Conservation (phyloP, 257 asterid species). For the Nicotiana attenuata region DNA sequence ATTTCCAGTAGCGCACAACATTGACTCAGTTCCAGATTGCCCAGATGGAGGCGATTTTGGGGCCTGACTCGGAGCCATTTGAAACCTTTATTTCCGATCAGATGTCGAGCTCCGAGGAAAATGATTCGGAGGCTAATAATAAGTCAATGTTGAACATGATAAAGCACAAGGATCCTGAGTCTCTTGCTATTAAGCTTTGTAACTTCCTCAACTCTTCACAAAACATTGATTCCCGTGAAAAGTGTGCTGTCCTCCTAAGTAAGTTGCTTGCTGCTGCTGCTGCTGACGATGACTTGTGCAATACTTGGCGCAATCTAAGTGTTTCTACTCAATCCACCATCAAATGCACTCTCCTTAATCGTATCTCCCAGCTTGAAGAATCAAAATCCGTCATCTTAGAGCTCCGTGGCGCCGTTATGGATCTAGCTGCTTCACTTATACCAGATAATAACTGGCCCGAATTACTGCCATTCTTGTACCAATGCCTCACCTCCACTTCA, state of each 20-base stretch:
- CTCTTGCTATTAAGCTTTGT: conserved; percentile 59
- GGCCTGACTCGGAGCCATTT: neutral
- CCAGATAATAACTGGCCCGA: conserved; percentile 87
- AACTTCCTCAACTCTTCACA: conserved; percentile 54
- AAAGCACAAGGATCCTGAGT: conserved; percentile 68
- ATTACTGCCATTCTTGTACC: conserved; percentile 82
- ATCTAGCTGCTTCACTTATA: conserved; percentile 72
- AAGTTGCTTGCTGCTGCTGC: conserved; percentile 30
- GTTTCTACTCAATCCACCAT: conserved; percentile 50
- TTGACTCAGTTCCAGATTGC: too few relatives aligned
- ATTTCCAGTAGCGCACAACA: too few relatives aligned
- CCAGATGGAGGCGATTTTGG: too few relatives aligned
- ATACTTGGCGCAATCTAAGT: conserved; percentile 16
- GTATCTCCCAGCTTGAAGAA: conserved; percentile 55
- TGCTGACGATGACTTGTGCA: too few relatives aligned
- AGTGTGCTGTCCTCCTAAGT: conserved; percentile 74
- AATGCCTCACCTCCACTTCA: conserved; percentile 68
- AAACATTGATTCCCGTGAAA: conserved; percentile 55
- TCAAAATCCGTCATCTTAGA: conserved; percentile 47
- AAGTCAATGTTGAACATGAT: too few relatives aligned
- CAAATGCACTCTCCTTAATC: conserved; percentile 44
- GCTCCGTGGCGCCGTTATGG: conserved; percentile 73
- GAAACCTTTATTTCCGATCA: too few relatives aligned
- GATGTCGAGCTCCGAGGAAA: too few relatives aligned
- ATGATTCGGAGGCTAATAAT: too few relatives aligned